Base-by-base conservation (phyloP, 495 filamentous ascomycete species). In the Evansstolkia leycettana region DNA sequence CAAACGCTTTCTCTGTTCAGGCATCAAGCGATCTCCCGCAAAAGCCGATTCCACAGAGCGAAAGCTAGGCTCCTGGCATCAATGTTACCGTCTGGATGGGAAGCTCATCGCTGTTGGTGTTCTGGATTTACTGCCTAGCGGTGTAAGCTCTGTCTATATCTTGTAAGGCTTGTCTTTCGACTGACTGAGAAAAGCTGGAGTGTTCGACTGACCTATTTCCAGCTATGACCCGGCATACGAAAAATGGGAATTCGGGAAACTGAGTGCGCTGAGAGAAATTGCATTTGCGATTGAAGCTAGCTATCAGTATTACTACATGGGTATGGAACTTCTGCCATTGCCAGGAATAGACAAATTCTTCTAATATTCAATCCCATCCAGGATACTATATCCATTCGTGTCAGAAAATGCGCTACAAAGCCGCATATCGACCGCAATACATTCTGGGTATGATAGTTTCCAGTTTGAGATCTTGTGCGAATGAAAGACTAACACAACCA, bases 91-190 rank as follows among this genome's bases (percentile, higher is more conserved):
- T 18, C 63, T 98, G 16, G 87, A 95, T 55, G 90, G 87, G 12
- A 70, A 77, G 35, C 70, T 98, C 23, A 76, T 96, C 24, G 90
- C 90, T 11, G 72, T 98, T 36, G 82, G 80, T 2, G 86, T 96
- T 7, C 60, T 98, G 20, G 90, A 98, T 52, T 59, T 96, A 7
- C 67, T 95, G 17, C 90, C 89, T 0, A 65, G 82, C 37, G 79
- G 76, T 38, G 84, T 98, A 19, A 95, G 88, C 58, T 84, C 82
- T 13, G 90, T 96, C 24, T 98, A 98, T 54, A 83, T 95, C 50
- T 73, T 94, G 61, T 90, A 50, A 48, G 55, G 17, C 3, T 3
- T 33, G 3, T 15, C 5, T 5, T 9, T 19, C 9, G 33, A 17
- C 37, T 46, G 34, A 47, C 43, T 18, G 0, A 16, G n/a, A n/a